Percentiles rank a stretch among this genome's conserved stretches.
These are phyloP conservation scores for Fusarium dlaminii DNA, from an alignment of 2,329 filamentous ascomycete species.

Conservation along the genomic window DNA sequence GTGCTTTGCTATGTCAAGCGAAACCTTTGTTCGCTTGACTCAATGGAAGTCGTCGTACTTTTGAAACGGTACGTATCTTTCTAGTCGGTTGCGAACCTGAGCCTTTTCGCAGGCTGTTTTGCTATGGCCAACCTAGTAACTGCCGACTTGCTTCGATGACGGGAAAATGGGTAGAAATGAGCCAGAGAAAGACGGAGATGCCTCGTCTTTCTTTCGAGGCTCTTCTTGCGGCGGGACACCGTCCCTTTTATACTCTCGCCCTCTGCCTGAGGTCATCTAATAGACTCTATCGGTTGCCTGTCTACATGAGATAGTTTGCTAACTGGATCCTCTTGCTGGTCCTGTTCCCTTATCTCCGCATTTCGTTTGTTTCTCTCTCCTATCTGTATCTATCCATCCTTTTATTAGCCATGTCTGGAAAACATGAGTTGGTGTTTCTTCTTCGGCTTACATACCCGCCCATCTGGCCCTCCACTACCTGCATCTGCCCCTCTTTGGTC, in stretches of 20 bases:
- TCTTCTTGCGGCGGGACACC: constrained; percentile 25
- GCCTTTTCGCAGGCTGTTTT: constrained; percentile 28
- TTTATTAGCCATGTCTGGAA: constrained; percentile 12
- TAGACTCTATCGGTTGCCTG: constrained; percentile 1
- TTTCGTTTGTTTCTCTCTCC: not conserved
- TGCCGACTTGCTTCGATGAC: constrained; percentile 29
- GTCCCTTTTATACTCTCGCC: constrained; percentile 42
- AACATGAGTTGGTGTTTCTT: constrained; percentile 22
- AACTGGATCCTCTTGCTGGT: not conserved
- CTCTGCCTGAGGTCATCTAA: constrained; percentile 34
- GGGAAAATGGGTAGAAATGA: constrained; percentile 27
- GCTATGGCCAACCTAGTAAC: constrained; percentile 38
- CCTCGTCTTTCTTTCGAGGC: constrained; percentile 18
- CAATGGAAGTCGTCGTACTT: not conserved
- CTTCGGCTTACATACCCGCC: constrained; percentile 1
- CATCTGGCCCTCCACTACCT: constrained; percentile 26
- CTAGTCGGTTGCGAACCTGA: constrained; percentile 28
- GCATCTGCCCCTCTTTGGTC: constrained; percentile 15
- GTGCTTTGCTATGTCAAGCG: constrained; percentile 1
- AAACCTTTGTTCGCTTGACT: constrained; percentile 8
- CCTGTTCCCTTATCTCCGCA: constrained; percentile 5
- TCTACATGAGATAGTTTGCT: constrained; percentile 1
- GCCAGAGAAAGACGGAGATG: constrained; percentile 21
- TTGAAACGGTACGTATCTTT: constrained; percentile 33
- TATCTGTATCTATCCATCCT: not conserved